Percentiles rank a stretch among this genome's conserved stretches.
Evolutionary conservation across 768 basidiomycete genomes (phyloP).

Genomic region (Auricularia heimuer): DNA sequence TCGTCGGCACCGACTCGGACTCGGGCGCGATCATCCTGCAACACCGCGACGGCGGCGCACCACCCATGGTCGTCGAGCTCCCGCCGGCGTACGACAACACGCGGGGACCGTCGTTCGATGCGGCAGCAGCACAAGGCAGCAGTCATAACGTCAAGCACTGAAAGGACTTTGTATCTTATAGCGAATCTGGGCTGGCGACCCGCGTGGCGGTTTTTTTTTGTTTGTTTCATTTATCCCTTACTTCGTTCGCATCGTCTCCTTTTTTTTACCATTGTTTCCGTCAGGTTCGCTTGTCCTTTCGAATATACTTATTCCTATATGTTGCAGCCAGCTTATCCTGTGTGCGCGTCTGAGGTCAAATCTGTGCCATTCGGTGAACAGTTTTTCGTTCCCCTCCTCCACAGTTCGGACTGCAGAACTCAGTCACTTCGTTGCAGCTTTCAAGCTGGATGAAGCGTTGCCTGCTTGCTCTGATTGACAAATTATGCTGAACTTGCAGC

Average conservation of each 20-base stretch:
- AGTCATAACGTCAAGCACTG: neutral
- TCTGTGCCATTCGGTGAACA: too few relatives aligned
- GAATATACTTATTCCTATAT: slow-evolving; percentile 1
- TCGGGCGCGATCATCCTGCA: neutral
- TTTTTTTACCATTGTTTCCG: neutral
- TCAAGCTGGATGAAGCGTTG: too few relatives aligned
- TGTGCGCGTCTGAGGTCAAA: too few relatives aligned
- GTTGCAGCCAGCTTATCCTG: neutral
- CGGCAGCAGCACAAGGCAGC: neutral
- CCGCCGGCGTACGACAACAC: neutral
- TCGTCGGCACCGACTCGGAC: neutral
- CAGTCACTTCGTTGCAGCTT: too few relatives aligned
- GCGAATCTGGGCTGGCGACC: neutral
- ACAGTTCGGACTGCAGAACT: too few relatives aligned
- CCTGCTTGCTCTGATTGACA: too few relatives aligned
- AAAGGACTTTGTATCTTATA: neutral
- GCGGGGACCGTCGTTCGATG: neutral
- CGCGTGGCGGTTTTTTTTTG: neutral
- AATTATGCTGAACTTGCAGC: too few relatives aligned
- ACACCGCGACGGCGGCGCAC: neutral
- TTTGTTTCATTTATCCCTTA: neutral
- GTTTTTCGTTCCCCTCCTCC: too few relatives aligned
- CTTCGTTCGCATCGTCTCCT: neutral
- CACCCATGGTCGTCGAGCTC: neutral
- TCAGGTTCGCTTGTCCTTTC: neutral